Conservation (phyloP, 2,329 filamentous ascomycete species). For the Fusarium sp. region DNA sequence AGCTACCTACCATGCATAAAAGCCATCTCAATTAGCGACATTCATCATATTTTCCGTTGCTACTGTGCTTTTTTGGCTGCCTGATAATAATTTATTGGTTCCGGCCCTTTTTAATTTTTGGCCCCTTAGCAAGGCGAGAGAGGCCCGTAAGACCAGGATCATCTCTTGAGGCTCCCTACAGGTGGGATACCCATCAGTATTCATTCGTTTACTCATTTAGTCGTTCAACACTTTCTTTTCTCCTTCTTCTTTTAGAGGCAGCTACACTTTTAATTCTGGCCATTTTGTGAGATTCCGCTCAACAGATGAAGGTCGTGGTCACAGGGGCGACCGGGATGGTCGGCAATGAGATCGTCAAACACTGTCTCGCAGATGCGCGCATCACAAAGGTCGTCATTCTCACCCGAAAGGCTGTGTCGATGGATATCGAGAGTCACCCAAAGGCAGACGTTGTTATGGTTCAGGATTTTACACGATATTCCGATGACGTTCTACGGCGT, state of each 20-base stretch:
- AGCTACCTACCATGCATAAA: not conserved
- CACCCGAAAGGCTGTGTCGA: slow-evolving; percentile 60
- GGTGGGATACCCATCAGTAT: slow-evolving; percentile 13
- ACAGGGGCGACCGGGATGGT: slow-evolving; percentile 70
- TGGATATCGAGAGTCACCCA: slow-evolving; percentile 57
- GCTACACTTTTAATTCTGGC: not conserved
- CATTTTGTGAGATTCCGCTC: not conserved
- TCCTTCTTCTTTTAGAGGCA: not conserved
- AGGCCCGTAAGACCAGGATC: slow-evolving; percentile 36
- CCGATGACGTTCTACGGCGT: slow-evolving; percentile 51
- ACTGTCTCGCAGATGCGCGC: slow-evolving; percentile 61
- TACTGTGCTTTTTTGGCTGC: not conserved
- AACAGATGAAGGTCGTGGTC: slow-evolving; percentile 68
- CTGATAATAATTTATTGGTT: slow-evolving; percentile 7
- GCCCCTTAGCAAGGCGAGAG: slow-evolving; percentile 30
- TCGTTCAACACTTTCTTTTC: not conserved
- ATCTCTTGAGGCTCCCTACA: slow-evolving; percentile 14
- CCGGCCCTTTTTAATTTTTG: slow-evolving; percentile 26
- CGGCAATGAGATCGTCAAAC: slow-evolving; percentile 64
- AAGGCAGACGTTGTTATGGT: slow-evolving; percentile 65
- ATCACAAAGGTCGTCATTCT: slow-evolving; percentile 66
- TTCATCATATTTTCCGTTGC: slow-evolving; percentile 10
- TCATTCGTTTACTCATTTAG: not conserved
- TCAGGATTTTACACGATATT: slow-evolving; percentile 66
- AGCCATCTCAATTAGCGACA: not conserved